Evolutionary conservation across 805 yeast species (phyloP), one percentile per base, ranked within the genome.

Genomic region (Yarrowia osloensis): DNA sequence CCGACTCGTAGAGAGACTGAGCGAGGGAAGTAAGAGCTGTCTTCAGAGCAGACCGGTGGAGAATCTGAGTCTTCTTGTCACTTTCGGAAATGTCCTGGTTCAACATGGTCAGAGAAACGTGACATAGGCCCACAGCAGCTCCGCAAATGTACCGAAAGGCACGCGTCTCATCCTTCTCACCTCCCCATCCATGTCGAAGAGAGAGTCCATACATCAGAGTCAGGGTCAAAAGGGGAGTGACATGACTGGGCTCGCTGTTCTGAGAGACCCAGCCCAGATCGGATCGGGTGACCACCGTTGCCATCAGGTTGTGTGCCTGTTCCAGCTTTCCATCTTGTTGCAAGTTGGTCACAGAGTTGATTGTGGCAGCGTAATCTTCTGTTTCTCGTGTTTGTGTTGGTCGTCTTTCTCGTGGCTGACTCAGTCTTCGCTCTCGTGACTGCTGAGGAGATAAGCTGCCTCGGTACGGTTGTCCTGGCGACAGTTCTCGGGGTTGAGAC

Each of bases 111-210:
- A 24, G 13, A 0, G 33, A 21, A 26, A 37, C 62, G 7, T 54
- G 33, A 11, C 46, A 37, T 7, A 59, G 17, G 2, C 52, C 52
- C 7, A 42, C 44, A 8, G 29, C 65, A 17, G 65, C 65, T 29
- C 52, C 52, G 13, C 52, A 40, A 9, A 61, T 44, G 33, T 46
- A 35, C 31, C 24, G 22, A 15, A 61, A 61, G 0, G 66, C 66
- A 1, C 40, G 40, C 4, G 7, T 4, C 19, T 44, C 54, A 11
- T 61, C 54, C 17, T 46, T 61, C 31, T 61, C 54, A 11, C 54
- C 54, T 12, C 66, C 66, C 66, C 66, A 61, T 2, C 66, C 66
- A 17, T 61, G 66, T 31, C 66, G 15, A 6, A 61, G 22, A 1
- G 66, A 61, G 19, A 61, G 15, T 1, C 66, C 66, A 11, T 39